Base-by-base conservation (phyloP, 176 grass and related monocot genomes). In the Rhipidocladum racemiflorum region DNA sequence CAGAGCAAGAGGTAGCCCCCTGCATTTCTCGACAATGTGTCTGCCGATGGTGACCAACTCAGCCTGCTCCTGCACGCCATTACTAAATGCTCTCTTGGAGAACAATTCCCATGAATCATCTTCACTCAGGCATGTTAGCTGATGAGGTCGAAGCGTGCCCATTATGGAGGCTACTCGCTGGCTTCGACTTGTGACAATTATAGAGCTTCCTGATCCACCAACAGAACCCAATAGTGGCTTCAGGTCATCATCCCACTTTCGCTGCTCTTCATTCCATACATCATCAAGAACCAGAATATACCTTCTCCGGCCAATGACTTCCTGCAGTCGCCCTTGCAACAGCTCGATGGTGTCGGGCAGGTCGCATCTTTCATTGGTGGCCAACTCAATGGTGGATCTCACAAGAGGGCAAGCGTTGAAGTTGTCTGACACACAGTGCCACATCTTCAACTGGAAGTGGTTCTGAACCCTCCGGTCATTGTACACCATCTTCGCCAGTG, bases 401-500 rank as follows among this genome's bases (percentile, higher is more conserved):
- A 80, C 21, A 42, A 88, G 5, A 27, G 7, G 0, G 5, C 0
- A 6, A 0, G 42, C 49, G 13, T 76, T 68, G 23, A 88, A 88
- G 11, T 90, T 56, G 9, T 72, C 77, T 1, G 82, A 90, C 0
- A 88, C 82, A 80, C 78, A 88, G 23, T 77, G 63, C 82, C 88
- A 94, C 39, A 88, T 70, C 16, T 7, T 43, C 13, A 66, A 8
- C n/a, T 81, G 32, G n/a, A 86, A 94, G 9, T 86, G 74, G 0
- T 78, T 13, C 6, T 57, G 61, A 0, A 93, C 51, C 0, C 16
- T 77, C 4, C 0, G 0, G 17, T 93, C 77, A 0, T 88, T 85
- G 67, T 79, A 93, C 15, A 88, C 87, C 28, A 90, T 7, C 45
- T 85, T 86, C 8, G 85, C 85, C 0, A 93, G 38, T 0, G 85